phyloP scores from a whole-genome alignment of 2,329 filamentous ascomycete species.

The Clonostachys chloroleuca region DNA sequence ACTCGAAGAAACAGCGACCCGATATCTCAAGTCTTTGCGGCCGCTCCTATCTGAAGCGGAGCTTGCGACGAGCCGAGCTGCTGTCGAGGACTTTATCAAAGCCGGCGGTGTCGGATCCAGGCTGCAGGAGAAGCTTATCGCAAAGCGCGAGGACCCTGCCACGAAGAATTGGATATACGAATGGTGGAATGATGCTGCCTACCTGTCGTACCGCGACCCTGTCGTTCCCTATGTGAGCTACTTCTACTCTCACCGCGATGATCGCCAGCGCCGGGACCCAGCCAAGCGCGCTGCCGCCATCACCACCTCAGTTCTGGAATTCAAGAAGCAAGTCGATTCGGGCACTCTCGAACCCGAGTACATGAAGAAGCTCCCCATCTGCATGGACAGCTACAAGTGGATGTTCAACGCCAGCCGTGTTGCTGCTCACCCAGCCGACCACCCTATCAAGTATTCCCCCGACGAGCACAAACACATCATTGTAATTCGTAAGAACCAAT shows the following conservation, averaged over 20 bases:
- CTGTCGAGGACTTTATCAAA: conserved; percentile 82
- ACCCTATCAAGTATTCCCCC: conserved; percentile 74
- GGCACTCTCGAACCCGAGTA: conserved; percentile 91
- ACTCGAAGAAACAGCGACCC: conserved; percentile 74
- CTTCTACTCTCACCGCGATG: conserved; percentile 98
- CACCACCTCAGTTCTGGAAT: conserved; percentile 79
- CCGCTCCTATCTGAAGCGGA: conserved; percentile 67
- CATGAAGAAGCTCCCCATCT: conserved; percentile 96
- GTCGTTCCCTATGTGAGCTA: conserved; percentile 98
- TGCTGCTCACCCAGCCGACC: conserved; percentile 75
- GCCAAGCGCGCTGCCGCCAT: conserved; percentile 91
- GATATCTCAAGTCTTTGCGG: conserved; percentile 77
- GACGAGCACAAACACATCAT: conserved; percentile 82
- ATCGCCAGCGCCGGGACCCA: conserved; percentile 80
- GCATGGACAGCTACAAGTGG: conserved; percentile 97
- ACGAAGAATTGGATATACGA: conserved; percentile 93
- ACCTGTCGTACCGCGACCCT: conserved; percentile 89
- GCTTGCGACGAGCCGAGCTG: conserved; percentile 70
- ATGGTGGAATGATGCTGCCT: conserved; percentile 97
- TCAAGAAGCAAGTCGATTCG: conserved; percentile 86
- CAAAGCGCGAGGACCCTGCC: conserved; percentile 73
- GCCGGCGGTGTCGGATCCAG: conserved; percentile 79
- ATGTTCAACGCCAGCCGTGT: conserved; percentile 97
- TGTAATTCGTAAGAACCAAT: conserved; percentile 91
- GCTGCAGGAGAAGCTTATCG: conserved; percentile 84